These are phyloP conservation scores for Sporisorium scitamineum DNA, from an alignment of 1,284 basidiomycete species.

Conservation along the genomic window DNA sequence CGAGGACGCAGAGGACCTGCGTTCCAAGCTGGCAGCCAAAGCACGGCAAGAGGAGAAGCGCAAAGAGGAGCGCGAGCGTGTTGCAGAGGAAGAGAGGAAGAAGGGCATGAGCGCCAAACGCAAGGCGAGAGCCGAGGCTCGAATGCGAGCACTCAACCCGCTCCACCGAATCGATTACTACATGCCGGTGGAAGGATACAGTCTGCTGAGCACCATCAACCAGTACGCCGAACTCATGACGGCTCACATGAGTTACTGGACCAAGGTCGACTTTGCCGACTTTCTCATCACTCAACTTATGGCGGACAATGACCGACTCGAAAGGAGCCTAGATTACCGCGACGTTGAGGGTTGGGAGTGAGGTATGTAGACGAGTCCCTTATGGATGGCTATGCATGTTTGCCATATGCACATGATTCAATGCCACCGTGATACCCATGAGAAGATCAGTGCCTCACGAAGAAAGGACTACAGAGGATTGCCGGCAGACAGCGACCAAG, in stretches of 20 bases:
- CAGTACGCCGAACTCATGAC: conserved; percentile 62
- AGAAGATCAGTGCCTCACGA: too few species aligned
- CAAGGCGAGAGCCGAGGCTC: conserved; percentile 34
- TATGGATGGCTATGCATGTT: background rate
- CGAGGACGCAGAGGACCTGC: conserved; percentile 14
- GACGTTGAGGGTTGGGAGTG: conserved; percentile 49
- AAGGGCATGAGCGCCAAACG: conserved; percentile 38
- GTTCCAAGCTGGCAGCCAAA: conserved; percentile 20
- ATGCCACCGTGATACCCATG: background rate
- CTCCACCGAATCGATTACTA: conserved; percentile 50
- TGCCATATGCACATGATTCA: background rate
- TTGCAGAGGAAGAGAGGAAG: conserved; percentile 34
- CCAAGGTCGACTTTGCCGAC: conserved; percentile 55
- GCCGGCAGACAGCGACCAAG: background rate
- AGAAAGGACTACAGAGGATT: background rate
- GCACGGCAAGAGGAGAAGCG: conserved; percentile 34
- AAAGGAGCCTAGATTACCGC: conserved; percentile 35
- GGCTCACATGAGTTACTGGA: conserved; percentile 65
- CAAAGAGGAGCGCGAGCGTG: conserved; percentile 27
- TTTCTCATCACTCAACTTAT: conserved; percentile 63
- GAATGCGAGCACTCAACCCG: conserved; percentile 47
- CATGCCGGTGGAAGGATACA: conserved; percentile 54
- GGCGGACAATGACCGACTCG: conserved; percentile 38
- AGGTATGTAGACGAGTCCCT: background rate
- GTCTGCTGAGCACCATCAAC: conserved; percentile 49